Base-by-base conservation (phyloP, 2,329 filamentous ascomycete species). In the Phialophora chinensis region DNA sequence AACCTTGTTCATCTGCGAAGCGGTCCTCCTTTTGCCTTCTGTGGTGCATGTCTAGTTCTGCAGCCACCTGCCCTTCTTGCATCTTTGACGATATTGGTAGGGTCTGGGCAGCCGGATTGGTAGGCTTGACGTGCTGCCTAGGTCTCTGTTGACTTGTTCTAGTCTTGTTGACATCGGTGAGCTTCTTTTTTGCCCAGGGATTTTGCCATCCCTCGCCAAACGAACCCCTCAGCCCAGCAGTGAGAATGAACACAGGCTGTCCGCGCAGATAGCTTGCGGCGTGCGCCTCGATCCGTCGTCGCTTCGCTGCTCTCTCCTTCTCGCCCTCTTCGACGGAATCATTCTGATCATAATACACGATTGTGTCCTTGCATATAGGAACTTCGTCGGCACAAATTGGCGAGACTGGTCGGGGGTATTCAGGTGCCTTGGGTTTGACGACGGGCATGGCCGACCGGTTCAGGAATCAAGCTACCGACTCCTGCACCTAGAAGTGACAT, bases 201-300 rank as follows among this genome's bases (percentile, higher is more conserved):
- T 83, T 83, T 4, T 71, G 68, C 82, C 82, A 84, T 29, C 72
- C 76, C 27, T 76, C 66, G 4, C 79, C 76, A 35, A 84, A 80
- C 1, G 81, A 81, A 0, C 82, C 82, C 52, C 74, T 77, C 23
- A 84, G 73, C 8, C 77, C 76, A 12, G 82, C 81, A 5, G 78
- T 81, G 11, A 80, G 72, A 53, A 84, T 83, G 63, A 81, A 82
- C 10, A 81, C 72, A 17, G 76, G 75, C 31, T 75, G 73, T 29
- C 81, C 81, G 38, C 78, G 72, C 47, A 82, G 72, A 72, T 83
- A 82, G 8, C 74, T 53, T 75, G 75, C 20, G 74, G 81, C 35
- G 79, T 73, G 42, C 69, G 20, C 74, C 72, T 83, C 80, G 54
- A 82, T 79, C 66, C 79, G 77, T 65, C 76, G 76, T n/a, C 74